Percentiles rank a stretch among this genome's conserved stretches.
These are phyloP conservation scores for Talaromyces atroroseus DNA, from an alignment of 2,329 filamentous ascomycete species.

Conservation along the genomic window DNA sequence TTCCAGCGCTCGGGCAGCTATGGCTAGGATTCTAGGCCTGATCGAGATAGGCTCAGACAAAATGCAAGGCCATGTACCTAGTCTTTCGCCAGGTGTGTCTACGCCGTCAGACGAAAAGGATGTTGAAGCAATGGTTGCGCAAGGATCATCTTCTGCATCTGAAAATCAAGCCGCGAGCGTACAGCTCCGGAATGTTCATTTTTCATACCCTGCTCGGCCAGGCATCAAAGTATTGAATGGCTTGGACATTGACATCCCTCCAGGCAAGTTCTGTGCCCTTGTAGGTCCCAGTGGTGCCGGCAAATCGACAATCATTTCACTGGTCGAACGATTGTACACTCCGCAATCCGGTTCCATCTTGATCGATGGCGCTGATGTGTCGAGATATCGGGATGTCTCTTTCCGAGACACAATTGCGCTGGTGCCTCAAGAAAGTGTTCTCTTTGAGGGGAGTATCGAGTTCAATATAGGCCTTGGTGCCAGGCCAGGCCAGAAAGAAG, in stretches of 20 bases:
- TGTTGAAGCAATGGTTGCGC: constrained; percentile 13
- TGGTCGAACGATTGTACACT: constrained; percentile 52
- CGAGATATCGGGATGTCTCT: constrained; percentile 29
- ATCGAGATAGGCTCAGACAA: constrained; percentile 33
- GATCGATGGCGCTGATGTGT: constrained; percentile 49
- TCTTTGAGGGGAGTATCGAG: constrained; percentile 45
- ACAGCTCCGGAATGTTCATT: constrained; percentile 55
- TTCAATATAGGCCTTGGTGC: constrained; percentile 45
- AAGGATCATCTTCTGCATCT: constrained; percentile 7
- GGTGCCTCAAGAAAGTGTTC: constrained; percentile 44
- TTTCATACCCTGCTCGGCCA: constrained; percentile 61
- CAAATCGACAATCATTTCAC: constrained; percentile 60
- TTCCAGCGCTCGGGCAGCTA: constrained; percentile 59
- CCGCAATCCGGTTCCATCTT: constrained; percentile 47
- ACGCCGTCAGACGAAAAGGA: constrained; percentile 4
- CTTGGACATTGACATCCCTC: constrained; percentile 52
- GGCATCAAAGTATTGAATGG: constrained; percentile 53
- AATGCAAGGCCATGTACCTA: constrained; percentile 21
- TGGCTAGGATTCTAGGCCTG: constrained; percentile 50
- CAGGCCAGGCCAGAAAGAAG: constrained; percentile 50
- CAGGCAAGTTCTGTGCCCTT: constrained; percentile 58
- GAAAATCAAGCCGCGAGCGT: constrained; percentile 32
- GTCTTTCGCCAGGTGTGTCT: neutral
- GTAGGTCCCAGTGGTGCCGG: constrained; percentile 63
- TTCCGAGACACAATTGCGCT: constrained; percentile 44